Evolutionary conservation across 805 yeast genomes (phyloP).

Genomic region (Starmerella bombi): DNA sequence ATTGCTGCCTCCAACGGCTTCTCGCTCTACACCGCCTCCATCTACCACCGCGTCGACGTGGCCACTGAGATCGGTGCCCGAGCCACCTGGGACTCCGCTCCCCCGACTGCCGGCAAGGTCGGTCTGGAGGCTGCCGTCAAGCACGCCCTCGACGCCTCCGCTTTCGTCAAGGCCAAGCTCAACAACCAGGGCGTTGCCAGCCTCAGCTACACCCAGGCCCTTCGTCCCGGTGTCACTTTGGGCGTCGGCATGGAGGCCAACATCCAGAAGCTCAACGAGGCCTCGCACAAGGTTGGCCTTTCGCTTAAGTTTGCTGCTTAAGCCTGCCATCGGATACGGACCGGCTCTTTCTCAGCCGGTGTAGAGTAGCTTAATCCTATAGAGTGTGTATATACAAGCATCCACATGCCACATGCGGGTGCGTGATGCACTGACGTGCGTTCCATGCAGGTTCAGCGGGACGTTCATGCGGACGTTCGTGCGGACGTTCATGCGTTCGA

Average conservation of each 20-base stretch:
- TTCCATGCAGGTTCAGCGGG: no score
- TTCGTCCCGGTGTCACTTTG: conserved; percentile 90
- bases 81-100: conserved; percentile 84
- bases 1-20: conserved; percentile 74
- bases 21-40: conserved; percentile 57
- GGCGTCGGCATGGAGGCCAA: conserved; percentile 97
- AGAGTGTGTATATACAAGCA: no score
- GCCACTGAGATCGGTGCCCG: conserved; percentile 94
- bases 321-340: no score
- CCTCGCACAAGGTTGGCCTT: conserved; percentile 96
- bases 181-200: conserved; percentile 94
- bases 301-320: conserved; percentile 88
- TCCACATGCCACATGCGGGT: no score
- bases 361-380: no score
- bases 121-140: conserved; percentile 92
- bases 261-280: conserved; percentile 87
- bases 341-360: no score
- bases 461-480: no score
- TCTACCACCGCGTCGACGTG: conserved; percentile 91
- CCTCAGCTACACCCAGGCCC: conserved; percentile 81
- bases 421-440: no score
- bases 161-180: conserved; percentile 92
- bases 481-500: no score
- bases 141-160: conserved; percentile 74
- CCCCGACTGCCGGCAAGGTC: conserved; percentile 60